phyloP scores from a whole-genome alignment of 768 basidiomycete species.

The Tulasnella sp. region DNA sequence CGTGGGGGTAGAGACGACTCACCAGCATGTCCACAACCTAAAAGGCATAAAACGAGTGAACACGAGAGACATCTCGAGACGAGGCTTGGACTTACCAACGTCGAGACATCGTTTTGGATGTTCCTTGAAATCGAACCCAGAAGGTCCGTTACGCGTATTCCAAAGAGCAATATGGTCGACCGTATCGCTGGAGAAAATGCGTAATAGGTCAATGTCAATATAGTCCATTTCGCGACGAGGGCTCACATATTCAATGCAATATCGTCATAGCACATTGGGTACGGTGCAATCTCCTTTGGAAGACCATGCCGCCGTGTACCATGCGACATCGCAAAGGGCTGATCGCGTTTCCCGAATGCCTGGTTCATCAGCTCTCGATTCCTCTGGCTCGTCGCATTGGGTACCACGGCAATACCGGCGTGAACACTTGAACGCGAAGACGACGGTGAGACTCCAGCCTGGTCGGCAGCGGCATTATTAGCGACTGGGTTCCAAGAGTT shows the following conservation, averaged over 20 bases:
- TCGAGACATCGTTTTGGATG: conserved; percentile 4
- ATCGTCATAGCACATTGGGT: conserved; percentile 8
- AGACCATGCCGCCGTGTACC: background rate
- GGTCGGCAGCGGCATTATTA: no score
- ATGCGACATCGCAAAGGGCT: conserved; percentile 1
- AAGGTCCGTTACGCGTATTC: background rate
- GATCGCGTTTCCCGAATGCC: conserved; percentile 1
- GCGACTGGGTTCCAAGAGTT: background rate
- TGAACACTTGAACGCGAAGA: background rate
- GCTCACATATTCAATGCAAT: conserved; percentile 2
- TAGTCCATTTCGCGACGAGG: background rate
- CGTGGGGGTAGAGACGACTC: background rate
- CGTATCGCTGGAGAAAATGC: background rate
- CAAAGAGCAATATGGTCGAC: background rate
- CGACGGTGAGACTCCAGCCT: background rate
- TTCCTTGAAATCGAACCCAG: conserved; percentile 10
- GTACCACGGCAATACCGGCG: background rate
- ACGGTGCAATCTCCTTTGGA: background rate
- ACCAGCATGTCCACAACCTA: conserved; percentile 7
- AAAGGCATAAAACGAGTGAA: background rate
- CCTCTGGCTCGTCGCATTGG: background rate
- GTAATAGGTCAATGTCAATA: background rate
- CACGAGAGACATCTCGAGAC: background rate
- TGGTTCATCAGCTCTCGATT: background rate
- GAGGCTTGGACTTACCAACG: background rate